Base-by-base conservation (phyloP, 345 rosid genomes). In the Cardamine resedifolia region DNA sequence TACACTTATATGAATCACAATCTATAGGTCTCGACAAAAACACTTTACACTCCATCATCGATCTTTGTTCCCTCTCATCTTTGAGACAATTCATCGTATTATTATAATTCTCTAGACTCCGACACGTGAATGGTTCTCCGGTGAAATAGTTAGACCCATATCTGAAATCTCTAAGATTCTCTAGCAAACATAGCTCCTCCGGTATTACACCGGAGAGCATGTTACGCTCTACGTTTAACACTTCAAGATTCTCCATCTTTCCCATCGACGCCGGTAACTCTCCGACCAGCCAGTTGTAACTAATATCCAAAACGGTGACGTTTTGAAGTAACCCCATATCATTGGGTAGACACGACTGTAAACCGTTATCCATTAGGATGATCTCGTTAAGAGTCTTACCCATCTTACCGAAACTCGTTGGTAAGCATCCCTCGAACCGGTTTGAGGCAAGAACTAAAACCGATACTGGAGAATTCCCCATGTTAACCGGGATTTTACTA, bases 391-490 rank as follows among this genome's bases (percentile, higher is more conserved):
- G 51, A 4, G 96, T 90, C 31, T 66, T 77, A 0, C 86, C 86
- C 97, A 93, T 93, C 52, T 86, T 88, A 0, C 76, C 78, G 0
- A 93, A 58, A 78, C 90, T 88, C 21, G 61, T 31, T 1, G 98
- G 97, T 14, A 93, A 6, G 74, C 98, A 90, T 51, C 96, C 98
- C 1, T 69, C 87, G 21, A 90, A 86, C 45, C 71, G 66, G 67
- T 90, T 93, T 53, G 87, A 81, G 0, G 93, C 90, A 1, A 93
- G 65, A 36, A 88, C 94, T 20, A 90, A 34, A 26, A 85, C 93
- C 3, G 98, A 88, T 2, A 78, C 97, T 0, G 93, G 90, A 0
- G 96, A 90, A 71, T 85, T 88, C 0, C 97, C 92, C 14, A 88
- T 66, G 75, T 87, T 93, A 5, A 83, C 85, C 4, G 96, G 98